These are phyloP conservation scores for Fraxinus platypoda DNA, from an alignment of 305 asterid genomes.

Conservation along the genomic window DNA sequence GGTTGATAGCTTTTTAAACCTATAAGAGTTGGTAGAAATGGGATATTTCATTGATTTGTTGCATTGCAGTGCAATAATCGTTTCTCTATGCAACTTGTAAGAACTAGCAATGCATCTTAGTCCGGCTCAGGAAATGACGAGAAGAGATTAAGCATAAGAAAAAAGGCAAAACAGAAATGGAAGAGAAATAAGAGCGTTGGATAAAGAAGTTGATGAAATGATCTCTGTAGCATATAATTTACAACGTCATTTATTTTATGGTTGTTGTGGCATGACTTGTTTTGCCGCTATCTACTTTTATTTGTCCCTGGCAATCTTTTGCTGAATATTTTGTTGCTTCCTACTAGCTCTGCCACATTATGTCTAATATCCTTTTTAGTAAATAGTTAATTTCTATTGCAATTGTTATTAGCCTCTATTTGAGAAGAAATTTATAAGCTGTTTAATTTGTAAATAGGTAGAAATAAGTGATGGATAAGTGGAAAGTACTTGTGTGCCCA, in stretches of 20 bases:
- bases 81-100: not conserved
- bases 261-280: not conserved
- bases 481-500: not conserved
- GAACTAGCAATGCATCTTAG: not conserved
- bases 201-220: not conserved
- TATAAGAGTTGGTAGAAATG: not conserved
- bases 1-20: not conserved
- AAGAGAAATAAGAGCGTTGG: not conserved
- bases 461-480: not conserved
- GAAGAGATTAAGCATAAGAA: not conserved
- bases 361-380: not conserved
- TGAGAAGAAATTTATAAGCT: not conserved
- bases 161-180: not conserved
- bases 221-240: not conserved
- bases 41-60: not conserved
- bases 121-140: not conserved
- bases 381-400: not conserved
- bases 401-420: not conserved
- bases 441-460: no score
- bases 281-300: not conserved
- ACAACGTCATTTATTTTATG: not conserved
- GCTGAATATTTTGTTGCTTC: not conserved
- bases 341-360: not conserved
- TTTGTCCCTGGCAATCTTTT: not conserved
- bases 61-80: not conserved